Conservation (phyloP, 768 basidiomycete species). For the Sporobolomyces roseus region DNA sequence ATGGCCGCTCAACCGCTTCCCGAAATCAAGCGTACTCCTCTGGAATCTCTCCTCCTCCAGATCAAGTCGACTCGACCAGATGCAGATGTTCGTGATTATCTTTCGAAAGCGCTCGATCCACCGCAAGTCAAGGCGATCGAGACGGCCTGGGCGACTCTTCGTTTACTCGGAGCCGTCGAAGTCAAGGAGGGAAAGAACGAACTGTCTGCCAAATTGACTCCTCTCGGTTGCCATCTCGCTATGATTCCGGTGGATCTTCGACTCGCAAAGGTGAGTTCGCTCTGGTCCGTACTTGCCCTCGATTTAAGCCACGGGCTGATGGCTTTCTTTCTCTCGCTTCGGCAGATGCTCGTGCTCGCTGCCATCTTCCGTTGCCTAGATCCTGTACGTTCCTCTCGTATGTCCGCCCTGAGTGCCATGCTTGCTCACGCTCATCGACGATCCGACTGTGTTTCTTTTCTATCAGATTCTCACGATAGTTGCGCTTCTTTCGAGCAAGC, state of each 20-base stretch:
- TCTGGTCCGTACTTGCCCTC: background rate
- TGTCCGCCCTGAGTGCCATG: no score
- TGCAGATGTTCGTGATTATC: conserved; percentile 72
- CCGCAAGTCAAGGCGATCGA: conserved; percentile 72
- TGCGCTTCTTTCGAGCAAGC: conserved; percentile 78
- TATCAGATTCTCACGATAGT: conserved; percentile 76
- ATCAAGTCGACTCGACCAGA: conserved; percentile 75
- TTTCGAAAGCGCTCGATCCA: conserved; percentile 75
- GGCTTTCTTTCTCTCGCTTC: conserved; percentile 2
- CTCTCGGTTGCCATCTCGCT: conserved; percentile 76
- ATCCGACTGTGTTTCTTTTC: no score
- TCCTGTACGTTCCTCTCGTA: no score
- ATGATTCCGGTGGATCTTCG: conserved; percentile 83
- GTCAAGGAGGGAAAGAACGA: conserved; percentile 50
- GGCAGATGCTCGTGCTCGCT: conserved; percentile 84
- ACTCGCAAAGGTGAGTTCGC: conserved; percentile 65
- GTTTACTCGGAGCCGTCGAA: conserved; percentile 73
- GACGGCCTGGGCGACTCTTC: conserved; percentile 66
- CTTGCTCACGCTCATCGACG: no score
- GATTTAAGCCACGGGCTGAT: background rate
- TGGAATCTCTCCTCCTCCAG: conserved; percentile 74
- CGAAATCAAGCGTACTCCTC: conserved; percentile 79
- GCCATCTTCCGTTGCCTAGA: conserved; percentile 77
- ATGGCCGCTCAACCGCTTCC: conserved; percentile 72
- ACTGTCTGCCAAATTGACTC: conserved; percentile 59